phyloP scores from a whole-genome alignment of 495 filamentous ascomycete species.

The Aspergillus mulundensis region DNA sequence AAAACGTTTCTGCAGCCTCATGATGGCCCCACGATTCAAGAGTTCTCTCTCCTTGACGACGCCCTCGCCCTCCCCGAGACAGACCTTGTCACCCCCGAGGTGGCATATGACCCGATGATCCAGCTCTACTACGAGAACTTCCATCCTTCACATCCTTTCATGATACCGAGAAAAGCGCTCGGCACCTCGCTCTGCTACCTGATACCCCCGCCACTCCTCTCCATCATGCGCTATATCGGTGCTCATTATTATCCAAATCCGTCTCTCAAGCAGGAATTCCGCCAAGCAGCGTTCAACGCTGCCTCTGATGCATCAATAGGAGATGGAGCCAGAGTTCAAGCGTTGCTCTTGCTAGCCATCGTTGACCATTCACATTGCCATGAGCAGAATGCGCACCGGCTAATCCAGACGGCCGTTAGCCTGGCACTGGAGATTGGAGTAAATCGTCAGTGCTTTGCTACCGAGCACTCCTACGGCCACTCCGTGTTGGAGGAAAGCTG shows the following conservation, averaged over 20 bases:
- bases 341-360: slow-evolving; percentile 64
- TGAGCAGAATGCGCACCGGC: slow-evolving; percentile 53
- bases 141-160: slow-evolving; percentile 65
- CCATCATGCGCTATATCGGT: slow-evolving; percentile 68
- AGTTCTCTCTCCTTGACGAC: slow-evolving; percentile 6
- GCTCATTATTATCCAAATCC: slow-evolving; percentile 38
- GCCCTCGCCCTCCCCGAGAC: background rate
- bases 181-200: slow-evolving; percentile 35
- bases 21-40: background rate
- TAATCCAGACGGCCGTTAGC: slow-evolving; percentile 58
- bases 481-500: slow-evolving; percentile 65
- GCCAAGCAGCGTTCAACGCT: slow-evolving; percentile 51
- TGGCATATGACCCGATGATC: slow-evolving; percentile 35
- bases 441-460: slow-evolving; percentile 49
- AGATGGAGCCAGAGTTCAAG: slow-evolving; percentile 68
- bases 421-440: slow-evolving; percentile 66
- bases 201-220: slow-evolving; percentile 35
- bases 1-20: slow-evolving; percentile 16
- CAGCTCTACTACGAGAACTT: slow-evolving; percentile 61
- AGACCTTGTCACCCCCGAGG: slow-evolving; percentile 1
- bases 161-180: slow-evolving; percentile 46
- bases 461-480: slow-evolving; percentile 29
- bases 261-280: slow-evolving; percentile 43
- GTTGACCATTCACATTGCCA: slow-evolving; percentile 62
- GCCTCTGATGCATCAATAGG: slow-evolving; percentile 45